Conservation (phyloP, 768 basidiomycete genomes). For the Austroboletus festivus region DNA sequence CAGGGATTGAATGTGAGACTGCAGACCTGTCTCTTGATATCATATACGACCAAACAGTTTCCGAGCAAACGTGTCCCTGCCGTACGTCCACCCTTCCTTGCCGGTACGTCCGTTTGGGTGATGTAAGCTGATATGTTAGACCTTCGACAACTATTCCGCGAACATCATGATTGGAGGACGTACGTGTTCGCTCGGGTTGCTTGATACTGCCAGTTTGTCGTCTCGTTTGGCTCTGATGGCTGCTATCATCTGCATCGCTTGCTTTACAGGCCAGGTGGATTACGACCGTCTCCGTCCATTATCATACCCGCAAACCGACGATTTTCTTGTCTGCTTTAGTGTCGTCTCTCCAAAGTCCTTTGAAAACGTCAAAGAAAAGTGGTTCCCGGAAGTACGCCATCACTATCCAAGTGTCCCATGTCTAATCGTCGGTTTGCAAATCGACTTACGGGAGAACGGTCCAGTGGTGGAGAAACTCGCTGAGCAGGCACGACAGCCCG, state of each 20-base stretch:
- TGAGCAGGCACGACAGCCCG: slow-evolving; percentile 93
- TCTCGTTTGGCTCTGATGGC: no score
- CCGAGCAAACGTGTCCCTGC: slow-evolving; percentile 73
- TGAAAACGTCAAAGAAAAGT: slow-evolving; percentile 99
- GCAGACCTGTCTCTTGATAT: slow-evolving; percentile 95
- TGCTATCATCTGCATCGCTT: no score
- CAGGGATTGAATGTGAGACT: no score
- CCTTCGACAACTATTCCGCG: slow-evolving; percentile 98
- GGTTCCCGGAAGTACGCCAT: slow-evolving; percentile 96
- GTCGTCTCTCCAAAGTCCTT: slow-evolving; percentile 97
- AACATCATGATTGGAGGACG: slow-evolving; percentile 99
- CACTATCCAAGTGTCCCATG: slow-evolving; percentile 94
- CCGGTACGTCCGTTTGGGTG: no score
- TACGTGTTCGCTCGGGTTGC: slow-evolving; percentile 95
- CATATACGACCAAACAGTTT: slow-evolving; percentile 98
- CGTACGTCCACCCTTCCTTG: slow-evolving; percentile 1
- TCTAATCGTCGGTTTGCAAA: slow-evolving; percentile 93
- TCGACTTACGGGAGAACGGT: slow-evolving; percentile 95
- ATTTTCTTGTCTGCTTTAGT: slow-evolving; percentile 99
- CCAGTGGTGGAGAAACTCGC: slow-evolving; percentile 91
- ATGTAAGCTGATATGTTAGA: no score
- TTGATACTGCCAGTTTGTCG: slow-evolving; percentile 99
- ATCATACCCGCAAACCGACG: slow-evolving; percentile 98
- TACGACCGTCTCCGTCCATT: slow-evolving; percentile 96
- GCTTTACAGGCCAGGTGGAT: slow-evolving; percentile 99